A percentile compares a stretch with the other conserved stretches of the same genome.
Evolutionary conservation across 495 filamentous ascomycete genomes (phyloP).

Genomic region (Cenococcum geophilum): DNA sequence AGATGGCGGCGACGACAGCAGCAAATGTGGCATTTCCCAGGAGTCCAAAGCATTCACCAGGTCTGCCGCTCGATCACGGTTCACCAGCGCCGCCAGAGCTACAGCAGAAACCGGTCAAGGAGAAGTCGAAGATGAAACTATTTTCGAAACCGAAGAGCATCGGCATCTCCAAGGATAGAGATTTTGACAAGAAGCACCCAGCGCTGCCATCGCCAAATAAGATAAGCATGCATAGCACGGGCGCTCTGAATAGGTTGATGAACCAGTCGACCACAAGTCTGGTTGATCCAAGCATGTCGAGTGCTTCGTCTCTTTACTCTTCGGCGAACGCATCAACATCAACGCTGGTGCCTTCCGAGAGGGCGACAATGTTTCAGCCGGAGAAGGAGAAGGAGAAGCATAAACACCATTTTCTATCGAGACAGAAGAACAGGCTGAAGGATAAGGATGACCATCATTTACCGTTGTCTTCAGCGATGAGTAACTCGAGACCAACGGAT

Average conservation of each 20-base stretch:
- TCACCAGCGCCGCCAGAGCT: constrained; percentile 19
- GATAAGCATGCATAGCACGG: constrained; percentile 55
- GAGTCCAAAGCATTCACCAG: constrained; percentile 42
- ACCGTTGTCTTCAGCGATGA: constrained; percentile 78
- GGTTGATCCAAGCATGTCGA: constrained; percentile 53
- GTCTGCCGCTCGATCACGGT: constrained; percentile 22
- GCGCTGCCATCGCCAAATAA: constrained; percentile 78
- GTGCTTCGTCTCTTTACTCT: constrained; percentile 67
- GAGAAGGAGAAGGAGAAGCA: constrained; percentile 65
- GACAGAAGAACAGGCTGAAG: constrained; percentile 87
- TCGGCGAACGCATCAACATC: constrained; percentile 77
- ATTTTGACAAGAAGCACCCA: constrained; percentile 53
- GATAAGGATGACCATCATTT: constrained; percentile 73
- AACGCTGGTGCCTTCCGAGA: constrained; percentile 55
- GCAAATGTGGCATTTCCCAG: constrained; percentile 83
- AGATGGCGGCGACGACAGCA: constrained; percentile 67
- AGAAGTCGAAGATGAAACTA: constrained; percentile 86
- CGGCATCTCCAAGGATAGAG: constrained; percentile 64
- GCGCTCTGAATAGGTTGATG: constrained; percentile 50
- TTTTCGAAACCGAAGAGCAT: constrained; percentile 87
- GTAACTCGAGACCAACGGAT: constrained; percentile 81
- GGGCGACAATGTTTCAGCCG: constrained; percentile 29
- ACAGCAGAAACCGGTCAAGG: constrained; percentile 55
- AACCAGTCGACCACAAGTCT: constrained; percentile 76
- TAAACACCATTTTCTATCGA: constrained; percentile 77